Conservation (phyloP, 176 grass and related monocot genomes). For the Bolboschoenus planiculmis region DNA sequence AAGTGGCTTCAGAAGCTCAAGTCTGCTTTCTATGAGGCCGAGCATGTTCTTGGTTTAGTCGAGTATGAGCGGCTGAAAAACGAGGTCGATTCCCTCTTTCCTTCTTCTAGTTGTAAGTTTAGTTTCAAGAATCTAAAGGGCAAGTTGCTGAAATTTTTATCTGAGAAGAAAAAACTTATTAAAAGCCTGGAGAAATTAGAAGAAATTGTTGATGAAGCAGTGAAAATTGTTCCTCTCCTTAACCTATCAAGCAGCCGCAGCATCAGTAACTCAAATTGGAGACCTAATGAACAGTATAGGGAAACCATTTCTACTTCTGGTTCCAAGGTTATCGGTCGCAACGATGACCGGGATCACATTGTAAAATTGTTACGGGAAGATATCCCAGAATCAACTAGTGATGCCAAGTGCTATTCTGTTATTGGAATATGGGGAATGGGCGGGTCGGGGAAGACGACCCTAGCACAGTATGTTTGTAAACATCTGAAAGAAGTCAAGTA, state of each 20-base stretch:
- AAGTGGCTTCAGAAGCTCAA: not conserved
- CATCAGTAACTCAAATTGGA: not conserved
- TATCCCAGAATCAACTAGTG: not conserved
- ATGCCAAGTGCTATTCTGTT: constrained; percentile 8
- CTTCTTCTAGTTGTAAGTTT: not conserved
- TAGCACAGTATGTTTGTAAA: constrained; percentile 30
- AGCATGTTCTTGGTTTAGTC: not conserved
- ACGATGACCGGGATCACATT: constrained; percentile 4
- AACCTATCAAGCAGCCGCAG: not conserved
- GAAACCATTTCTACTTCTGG: not conserved
- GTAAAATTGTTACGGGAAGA: not conserved
- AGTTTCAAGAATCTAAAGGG: not conserved
- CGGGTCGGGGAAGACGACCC: constrained; percentile 36
- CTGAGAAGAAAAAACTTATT: not conserved
- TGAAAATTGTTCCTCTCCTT: not conserved
- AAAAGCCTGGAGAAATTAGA: constrained; percentile 22
- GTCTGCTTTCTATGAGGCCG: not conserved
- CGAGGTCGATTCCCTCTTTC: constrained; percentile 1
- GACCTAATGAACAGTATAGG: not conserved
- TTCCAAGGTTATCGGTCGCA: constrained; percentile 10
- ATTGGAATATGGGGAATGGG: constrained; percentile 27
- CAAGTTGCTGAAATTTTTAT: not conserved
- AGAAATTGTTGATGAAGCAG: not conserved
- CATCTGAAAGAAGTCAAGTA: not conserved
- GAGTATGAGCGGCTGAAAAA: not conserved